Conservation (phyloP, 345 rosid genomes). For the Isatis tinctoria region DNA sequence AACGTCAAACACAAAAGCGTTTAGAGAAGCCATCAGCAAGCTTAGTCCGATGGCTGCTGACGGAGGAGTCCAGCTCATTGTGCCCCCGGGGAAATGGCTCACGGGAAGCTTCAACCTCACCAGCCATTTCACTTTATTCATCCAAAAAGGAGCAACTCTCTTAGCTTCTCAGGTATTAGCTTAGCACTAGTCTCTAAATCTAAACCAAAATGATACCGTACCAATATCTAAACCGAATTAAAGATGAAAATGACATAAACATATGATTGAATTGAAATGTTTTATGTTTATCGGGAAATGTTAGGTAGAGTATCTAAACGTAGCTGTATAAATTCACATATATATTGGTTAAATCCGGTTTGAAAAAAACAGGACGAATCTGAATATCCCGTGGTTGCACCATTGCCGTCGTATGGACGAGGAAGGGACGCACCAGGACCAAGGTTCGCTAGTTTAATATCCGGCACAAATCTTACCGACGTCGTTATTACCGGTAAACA, state of each 20-base stretch:
- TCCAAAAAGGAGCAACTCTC: conserved; percentile 48
- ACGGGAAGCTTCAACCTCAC: no score
- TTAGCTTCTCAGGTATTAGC: conserved; percentile 58
- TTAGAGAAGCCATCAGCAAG: conserved; percentile 38
- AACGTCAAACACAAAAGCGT: conserved; percentile 57
- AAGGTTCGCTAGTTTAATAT: conserved; percentile 50
- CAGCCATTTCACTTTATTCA: conserved; percentile 4
- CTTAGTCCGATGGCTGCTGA: conserved; percentile 39
- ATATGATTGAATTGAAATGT: no score
- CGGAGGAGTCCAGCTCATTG: conserved; percentile 46
- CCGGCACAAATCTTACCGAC: conserved; percentile 60
- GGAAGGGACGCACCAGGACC: conserved; percentile 50
- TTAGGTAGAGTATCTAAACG: no score
- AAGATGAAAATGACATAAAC: no score
- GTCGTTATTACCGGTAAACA: conserved; percentile 60
- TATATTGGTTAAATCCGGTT: neutral
- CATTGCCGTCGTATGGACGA: conserved; percentile 57
- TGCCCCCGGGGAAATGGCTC: no score
- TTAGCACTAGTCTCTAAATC: neutral
- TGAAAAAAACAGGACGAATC: conserved; percentile 45
- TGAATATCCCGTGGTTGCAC: conserved; percentile 46
- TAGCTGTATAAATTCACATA: no score
- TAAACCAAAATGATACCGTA: neutral
- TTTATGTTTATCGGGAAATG: no score
- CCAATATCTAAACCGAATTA: neutral